phyloP scores from a whole-genome alignment of 1,139 yeast species.

The Debaryomyces coudertii region DNA sequence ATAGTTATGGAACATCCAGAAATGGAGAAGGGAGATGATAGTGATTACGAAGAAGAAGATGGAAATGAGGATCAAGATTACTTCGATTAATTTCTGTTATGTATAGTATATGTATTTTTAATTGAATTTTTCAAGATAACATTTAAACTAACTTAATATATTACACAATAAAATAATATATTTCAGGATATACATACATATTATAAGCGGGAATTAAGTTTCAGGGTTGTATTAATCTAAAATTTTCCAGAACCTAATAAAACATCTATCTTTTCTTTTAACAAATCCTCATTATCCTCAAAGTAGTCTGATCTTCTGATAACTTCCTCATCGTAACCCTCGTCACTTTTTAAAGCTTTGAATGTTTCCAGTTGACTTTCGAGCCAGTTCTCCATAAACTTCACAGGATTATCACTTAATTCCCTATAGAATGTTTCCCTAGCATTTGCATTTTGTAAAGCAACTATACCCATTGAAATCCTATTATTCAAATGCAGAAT shows the following conservation, averaged over 20 bases:
- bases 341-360: conserved; percentile 80
- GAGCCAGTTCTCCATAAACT: conserved; percentile 72
- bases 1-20: conserved; percentile 21
- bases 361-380: conserved; percentile 76
- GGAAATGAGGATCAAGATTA: conserved; percentile 21
- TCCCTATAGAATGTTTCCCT: conserved; percentile 66
- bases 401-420: conserved; percentile 75
- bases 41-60: conserved; percentile 18
- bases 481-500: conserved; percentile 62
- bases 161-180: neutral
- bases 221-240: conserved; percentile 12
- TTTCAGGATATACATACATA: conserved; percentile 6
- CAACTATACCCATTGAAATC: conserved; percentile 64
- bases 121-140: neutral
- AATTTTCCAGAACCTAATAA: conserved; percentile 50
- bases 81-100: conserved; percentile 20
- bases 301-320: conserved; percentile 85
- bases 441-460: conserved; percentile 59
- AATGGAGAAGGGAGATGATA: conserved; percentile 20
- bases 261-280: conserved; percentile 76
- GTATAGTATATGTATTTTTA: conserved; percentile 4
- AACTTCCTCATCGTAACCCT: conserved; percentile 86
- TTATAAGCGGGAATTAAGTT: neutral
- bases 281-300: conserved; percentile 64
- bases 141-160: neutral